Evolutionary conservation across 2,329 filamentous ascomycete species (phyloP).

Genomic region (Myrmaecium sp.): DNA sequence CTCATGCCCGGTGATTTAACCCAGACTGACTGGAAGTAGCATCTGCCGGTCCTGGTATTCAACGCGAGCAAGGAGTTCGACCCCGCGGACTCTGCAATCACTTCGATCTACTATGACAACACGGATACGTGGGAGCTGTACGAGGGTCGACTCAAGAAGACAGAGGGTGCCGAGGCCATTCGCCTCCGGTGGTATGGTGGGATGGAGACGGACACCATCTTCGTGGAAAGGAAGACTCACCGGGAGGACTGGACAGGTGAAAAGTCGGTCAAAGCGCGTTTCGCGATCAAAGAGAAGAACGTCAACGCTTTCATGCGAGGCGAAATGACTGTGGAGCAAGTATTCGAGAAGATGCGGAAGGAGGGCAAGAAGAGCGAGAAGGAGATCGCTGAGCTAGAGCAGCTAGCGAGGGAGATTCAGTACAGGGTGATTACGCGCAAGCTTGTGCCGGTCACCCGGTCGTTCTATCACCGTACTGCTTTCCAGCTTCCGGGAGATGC

Average conservation of each 20-base stretch:
- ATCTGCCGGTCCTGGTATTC: slow-evolving; percentile 91
- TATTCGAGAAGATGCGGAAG: slow-evolving; percentile 94
- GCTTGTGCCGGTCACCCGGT: slow-evolving; percentile 76
- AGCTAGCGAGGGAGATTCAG: slow-evolving; percentile 79
- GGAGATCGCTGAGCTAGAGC: slow-evolving; percentile 80
- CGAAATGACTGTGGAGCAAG: slow-evolving; percentile 63
- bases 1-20: neutral
- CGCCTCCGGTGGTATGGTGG: slow-evolving; percentile 94
- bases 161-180: slow-evolving; percentile 91
- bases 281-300: slow-evolving; percentile 91
- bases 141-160: slow-evolving; percentile 88
- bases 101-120: slow-evolving; percentile 97
- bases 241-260: slow-evolving; percentile 98
- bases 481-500: slow-evolving; percentile 96
- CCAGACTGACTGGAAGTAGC: slow-evolving; percentile 24
- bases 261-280: slow-evolving; percentile 95
- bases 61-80: slow-evolving; percentile 96
- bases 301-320: slow-evolving; percentile 82
- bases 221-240: slow-evolving; percentile 95
- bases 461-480: slow-evolving; percentile 95
- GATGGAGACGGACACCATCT: slow-evolving; percentile 89
- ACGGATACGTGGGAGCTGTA: slow-evolving; percentile 88
- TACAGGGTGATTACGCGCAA: slow-evolving; percentile 80
- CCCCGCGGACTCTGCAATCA: slow-evolving; percentile 77
- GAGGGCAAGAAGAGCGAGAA: slow-evolving; percentile 89